These are phyloP conservation scores for Carnegiea gigantea DNA, from an alignment of 179 eudicot genomes.

Conservation along the genomic window DNA sequence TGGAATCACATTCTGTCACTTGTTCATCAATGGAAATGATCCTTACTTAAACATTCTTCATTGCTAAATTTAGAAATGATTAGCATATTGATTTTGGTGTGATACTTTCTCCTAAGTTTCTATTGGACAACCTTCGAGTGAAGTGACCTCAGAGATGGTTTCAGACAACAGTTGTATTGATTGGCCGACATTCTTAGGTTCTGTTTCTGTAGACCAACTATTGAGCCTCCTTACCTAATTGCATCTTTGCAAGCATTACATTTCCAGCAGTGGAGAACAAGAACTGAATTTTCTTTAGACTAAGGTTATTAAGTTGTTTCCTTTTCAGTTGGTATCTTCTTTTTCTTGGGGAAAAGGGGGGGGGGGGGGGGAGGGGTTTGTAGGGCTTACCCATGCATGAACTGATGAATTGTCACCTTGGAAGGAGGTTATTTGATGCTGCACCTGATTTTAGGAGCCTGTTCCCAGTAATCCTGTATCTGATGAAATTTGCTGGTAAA, in stretches of 20 bases:
- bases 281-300: background rate
- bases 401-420: no score
- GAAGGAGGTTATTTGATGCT: no score
- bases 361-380: no score
- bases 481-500: no score
- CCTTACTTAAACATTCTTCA: background rate
- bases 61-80: background rate
- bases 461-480: no score
- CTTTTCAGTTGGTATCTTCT: no score
- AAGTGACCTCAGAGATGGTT: background rate
- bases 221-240: background rate
- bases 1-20: constrained; percentile 9
- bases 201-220: background rate
- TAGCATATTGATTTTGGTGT: background rate
- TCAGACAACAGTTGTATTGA: background rate
- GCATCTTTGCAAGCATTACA: background rate
- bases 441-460: no score
- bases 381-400: no score
- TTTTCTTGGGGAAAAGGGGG: no score
- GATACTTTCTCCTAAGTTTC: background rate
- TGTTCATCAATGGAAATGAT: background rate
- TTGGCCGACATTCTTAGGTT: background rate
- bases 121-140: background rate
- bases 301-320: background rate
- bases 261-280: background rate